Conservation (phyloP, 2,329 filamentous ascomycete genomes). For the Fusarium odoratissimum region DNA sequence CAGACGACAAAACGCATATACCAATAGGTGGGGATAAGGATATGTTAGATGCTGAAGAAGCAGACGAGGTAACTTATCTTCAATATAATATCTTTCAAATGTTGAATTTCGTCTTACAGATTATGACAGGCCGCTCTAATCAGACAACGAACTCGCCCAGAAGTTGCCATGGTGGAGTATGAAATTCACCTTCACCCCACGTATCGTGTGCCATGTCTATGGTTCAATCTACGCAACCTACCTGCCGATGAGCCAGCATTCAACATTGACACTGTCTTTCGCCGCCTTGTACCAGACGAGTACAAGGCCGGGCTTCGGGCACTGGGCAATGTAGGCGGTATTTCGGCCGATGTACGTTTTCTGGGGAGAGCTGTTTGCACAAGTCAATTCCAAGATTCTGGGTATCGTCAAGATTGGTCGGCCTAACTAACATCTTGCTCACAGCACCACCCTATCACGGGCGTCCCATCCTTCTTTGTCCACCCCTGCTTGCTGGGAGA, state of each 20-base stretch:
- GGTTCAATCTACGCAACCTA: conserved; percentile 75
- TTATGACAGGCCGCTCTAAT: conserved; percentile 55
- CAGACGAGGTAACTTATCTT: conserved; percentile 60
- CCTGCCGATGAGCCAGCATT: conserved; percentile 66
- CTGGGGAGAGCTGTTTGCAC: conserved; percentile 41
- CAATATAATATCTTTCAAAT: conserved; percentile 2
- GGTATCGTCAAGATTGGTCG: conserved; percentile 47
- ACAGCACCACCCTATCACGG: conserved; percentile 86
- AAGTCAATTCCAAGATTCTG: conserved; percentile 48
- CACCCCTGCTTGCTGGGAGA: conserved; percentile 92
- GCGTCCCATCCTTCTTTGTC: conserved; percentile 85
- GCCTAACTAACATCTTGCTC: conserved; percentile 54
- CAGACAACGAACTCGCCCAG: conserved; percentile 47
- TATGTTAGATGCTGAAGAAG: conserved; percentile 64
- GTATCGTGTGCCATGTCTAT: conserved; percentile 80
- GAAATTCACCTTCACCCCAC: conserved; percentile 81
- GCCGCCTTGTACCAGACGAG: conserved; percentile 74
- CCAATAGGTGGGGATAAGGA: conserved; percentile 53
- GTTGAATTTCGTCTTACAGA: conserved; percentile 32
- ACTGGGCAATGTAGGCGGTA: conserved; percentile 75
- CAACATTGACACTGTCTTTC: conserved; percentile 76
- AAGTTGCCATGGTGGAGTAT: conserved; percentile 69
- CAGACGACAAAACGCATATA: conserved; percentile 34
- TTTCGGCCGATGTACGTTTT: conserved; percentile 79
- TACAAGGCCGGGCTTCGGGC: conserved; percentile 71